Evolutionary conservation across 2,329 filamentous ascomycete species (phyloP).

Genomic region (Fusarium foetens): DNA sequence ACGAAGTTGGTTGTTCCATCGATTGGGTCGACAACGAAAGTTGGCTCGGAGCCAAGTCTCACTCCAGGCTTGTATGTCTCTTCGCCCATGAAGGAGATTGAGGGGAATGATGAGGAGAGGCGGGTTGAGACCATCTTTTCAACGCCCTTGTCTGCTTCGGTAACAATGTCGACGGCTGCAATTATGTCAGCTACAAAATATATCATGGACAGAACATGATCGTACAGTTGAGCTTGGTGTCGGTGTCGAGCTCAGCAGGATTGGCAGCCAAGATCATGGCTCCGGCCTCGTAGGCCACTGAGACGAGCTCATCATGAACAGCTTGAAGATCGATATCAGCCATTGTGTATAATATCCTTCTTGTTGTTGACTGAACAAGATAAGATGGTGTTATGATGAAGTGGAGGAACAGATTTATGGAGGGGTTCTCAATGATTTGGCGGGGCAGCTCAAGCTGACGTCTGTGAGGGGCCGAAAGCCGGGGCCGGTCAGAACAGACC

Average conservation of each 20-base stretch:
- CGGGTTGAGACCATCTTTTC: slow-evolving; percentile 68
- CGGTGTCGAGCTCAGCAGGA: slow-evolving; percentile 65
- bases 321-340: slow-evolving; percentile 67
- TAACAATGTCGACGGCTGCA: slow-evolving; percentile 74
- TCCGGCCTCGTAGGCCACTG: slow-evolving; percentile 71
- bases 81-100: slow-evolving; percentile 75
- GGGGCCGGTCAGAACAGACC: slow-evolving; percentile 11
- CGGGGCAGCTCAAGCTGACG: slow-evolving; percentile 29
- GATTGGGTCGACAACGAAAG: slow-evolving; percentile 85
- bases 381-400: slow-evolving; percentile 2
- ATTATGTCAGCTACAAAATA: slow-evolving; percentile 4
- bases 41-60: slow-evolving; percentile 71
- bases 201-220: not conserved
- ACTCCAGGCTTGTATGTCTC: slow-evolving; percentile 78
- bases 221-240: slow-evolving; percentile 73
- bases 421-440: slow-evolving; percentile 37
- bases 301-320: slow-evolving; percentile 69
- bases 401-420: slow-evolving; percentile 32
- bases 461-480: slow-evolving; percentile 31
- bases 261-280: slow-evolving; percentile 71
- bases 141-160: slow-evolving; percentile 73
- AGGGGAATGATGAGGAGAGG: slow-evolving; percentile 64
- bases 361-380: not conserved
- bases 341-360: slow-evolving; percentile 52
- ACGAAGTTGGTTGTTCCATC: slow-evolving; percentile 85